phyloP scores from a whole-genome alignment of 768 basidiomycete genomes.

The Russula brevipes region DNA sequence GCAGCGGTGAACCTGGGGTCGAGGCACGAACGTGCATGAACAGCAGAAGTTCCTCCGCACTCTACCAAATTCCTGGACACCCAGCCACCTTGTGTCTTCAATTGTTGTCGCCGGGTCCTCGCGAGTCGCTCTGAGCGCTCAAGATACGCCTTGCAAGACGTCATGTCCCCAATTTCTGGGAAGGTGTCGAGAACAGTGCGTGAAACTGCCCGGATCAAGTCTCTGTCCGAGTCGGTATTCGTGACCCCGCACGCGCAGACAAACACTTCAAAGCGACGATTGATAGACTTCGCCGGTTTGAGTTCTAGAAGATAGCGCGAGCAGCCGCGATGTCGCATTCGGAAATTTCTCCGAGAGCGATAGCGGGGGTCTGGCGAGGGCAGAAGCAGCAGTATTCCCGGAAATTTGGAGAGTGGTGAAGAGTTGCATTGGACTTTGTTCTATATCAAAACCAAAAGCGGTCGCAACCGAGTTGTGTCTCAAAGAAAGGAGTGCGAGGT shows the following conservation, averaged over 20 bases:
- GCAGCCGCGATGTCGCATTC: background rate
- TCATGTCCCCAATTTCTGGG: no score
- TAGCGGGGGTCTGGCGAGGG: background rate
- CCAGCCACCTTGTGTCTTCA: no score
- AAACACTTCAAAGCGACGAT: slow-evolving; percentile 4
- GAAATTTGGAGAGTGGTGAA: slow-evolving; percentile 42
- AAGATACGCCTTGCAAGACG: no score
- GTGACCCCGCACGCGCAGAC: slow-evolving; percentile 60
- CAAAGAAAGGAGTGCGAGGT: slow-evolving; percentile 6
- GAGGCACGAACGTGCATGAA: no score
- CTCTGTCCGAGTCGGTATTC: slow-evolving; percentile 39
- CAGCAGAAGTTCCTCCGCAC: no score
- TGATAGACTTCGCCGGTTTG: slow-evolving; percentile 43
- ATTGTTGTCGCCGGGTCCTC: no score
- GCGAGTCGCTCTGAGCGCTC: no score
- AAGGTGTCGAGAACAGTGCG: slow-evolving; percentile 30
- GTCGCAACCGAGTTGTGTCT: slow-evolving; percentile 10
- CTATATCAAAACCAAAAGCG: slow-evolving; percentile 10
- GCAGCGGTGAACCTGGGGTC: no score
- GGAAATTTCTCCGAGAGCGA: background rate
- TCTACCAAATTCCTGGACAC: no score
- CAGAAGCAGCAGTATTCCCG: slow-evolving; percentile 34
- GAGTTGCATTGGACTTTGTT: slow-evolving; percentile 34
- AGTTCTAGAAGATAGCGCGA: slow-evolving; percentile 37
- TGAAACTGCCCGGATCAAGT: slow-evolving; percentile 58